Base-by-base conservation (phyloP, 768 basidiomycete genomes). In the Dioszegia aurantiaca region DNA sequence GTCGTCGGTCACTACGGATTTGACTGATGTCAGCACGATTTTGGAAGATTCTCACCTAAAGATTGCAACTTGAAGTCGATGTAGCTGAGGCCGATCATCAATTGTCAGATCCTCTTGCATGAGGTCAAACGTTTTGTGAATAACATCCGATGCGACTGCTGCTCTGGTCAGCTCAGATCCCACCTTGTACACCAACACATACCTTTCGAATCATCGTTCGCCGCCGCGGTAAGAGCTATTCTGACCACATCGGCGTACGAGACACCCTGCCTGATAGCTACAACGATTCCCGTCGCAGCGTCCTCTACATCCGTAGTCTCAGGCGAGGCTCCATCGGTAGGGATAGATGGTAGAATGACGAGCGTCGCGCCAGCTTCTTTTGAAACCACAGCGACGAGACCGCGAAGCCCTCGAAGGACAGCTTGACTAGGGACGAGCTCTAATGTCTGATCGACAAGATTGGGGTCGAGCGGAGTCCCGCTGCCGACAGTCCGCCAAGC, bases 201-300 rank as follows among this genome's bases (percentile, higher is more conserved):
- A 66, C 64, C 51, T 21, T 37, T 49, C 11, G 55, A 57, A 10
- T 64, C 26, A 23, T 37, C 59, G n/a, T 33, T 36, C 1, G 36
- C 45, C 0, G 44, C 36, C 2, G 47, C 33, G 24, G 57, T 61
- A 24, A 54, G 47, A 1, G 43, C 55, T 10, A 60, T 57, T 17
- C 68, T 48, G 14, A 66, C 40, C 19, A 64, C 63, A 33, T 70
- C 69, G 17, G 58, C 51, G 51, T 61, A 70, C 33, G 54, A 58
- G 5, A 58, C 49, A 2, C 56, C 62, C 26, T 68, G 64, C 44
- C 42, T 46, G 11, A 64, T 53, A 9, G 65, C 69, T 36, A 67
- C 24, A 3, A 65, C 28, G 43, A 67, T 47, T 11, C 52, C 45
- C n/a, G 33, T 54, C 17, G 63, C 65, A n/a, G 60, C 57, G 17